Evolutionary conservation across 495 filamentous ascomycete species (phyloP).

Genomic region (Penicillium cinerascens): DNA sequence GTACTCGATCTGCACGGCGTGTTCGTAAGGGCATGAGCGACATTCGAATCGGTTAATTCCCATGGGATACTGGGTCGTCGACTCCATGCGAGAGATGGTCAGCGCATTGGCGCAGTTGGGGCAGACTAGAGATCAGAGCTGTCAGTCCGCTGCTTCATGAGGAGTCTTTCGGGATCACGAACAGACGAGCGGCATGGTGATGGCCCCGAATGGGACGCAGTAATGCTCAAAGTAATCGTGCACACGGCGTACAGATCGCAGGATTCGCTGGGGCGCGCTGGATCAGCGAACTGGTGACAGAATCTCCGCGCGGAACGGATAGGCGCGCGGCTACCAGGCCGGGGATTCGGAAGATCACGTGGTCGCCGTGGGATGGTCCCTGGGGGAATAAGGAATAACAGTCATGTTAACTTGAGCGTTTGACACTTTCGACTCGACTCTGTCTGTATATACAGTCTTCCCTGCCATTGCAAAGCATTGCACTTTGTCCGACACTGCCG

Average conservation of each 20-base stretch:
- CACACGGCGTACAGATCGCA: neutral
- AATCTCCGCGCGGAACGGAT: conserved; percentile 13
- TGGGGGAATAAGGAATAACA: conserved; percentile 17
- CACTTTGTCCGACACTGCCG: neutral
- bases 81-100: conserved; percentile 58
- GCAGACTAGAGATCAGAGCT: conserved; percentile 62
- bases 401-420: conserved; percentile 3
- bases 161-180: conserved; percentile 13
- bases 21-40: conserved; percentile 88
- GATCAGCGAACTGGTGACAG: neutral
- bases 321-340: conserved; percentile 29
- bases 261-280: neutral
- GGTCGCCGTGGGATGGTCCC: conserved; percentile 24
- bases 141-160: conserved; percentile 18
- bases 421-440: conserved; percentile 3
- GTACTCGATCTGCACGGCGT: conserved; percentile 58
- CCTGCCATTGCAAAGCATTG: neutral
- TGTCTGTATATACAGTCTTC: conserved; percentile 18
- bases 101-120: conserved; percentile 90
- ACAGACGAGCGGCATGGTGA: conserved; percentile 45
- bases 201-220: neutral
- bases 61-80: conserved; percentile 40
- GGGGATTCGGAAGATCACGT: conserved; percentile 17
- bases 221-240: neutral
- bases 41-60: conserved; percentile 81